A percentile compares a stretch with the other conserved stretches of the same genome.
Evolutionary conservation across 768 basidiomycete genomes (phyloP).

Genomic region (Crepidotus variabilis): DNA sequence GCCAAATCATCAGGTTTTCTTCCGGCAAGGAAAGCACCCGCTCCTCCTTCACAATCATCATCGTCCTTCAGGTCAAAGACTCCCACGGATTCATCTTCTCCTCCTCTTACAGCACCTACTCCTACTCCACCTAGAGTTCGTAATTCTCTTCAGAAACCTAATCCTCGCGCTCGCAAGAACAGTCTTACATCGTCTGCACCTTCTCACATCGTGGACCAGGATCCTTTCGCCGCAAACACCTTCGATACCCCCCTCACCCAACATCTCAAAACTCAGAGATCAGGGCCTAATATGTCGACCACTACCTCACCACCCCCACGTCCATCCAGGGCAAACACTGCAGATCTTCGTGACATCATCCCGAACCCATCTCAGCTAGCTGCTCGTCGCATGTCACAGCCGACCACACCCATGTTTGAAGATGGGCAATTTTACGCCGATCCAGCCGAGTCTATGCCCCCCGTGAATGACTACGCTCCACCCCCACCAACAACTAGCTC

Average conservation of each 20-base stretch:
- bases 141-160: conserved; percentile 62
- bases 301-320: conserved; percentile 63
- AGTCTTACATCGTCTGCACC: conserved; percentile 37
- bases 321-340: conserved; percentile 83
- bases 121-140: conserved; percentile 34
- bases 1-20: conserved; percentile 31
- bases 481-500: conserved; percentile 17
- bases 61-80: conserved; percentile 40
- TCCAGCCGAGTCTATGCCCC: conserved; percentile 38
- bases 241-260: conserved; percentile 28
- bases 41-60: conserved; percentile 31
- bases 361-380: conserved; percentile 36
- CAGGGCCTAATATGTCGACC: conserved; percentile 31
- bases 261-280: conserved; percentile 23
- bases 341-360: conserved; percentile 74
- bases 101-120: conserved; percentile 20
- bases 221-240: conserved; percentile 52
- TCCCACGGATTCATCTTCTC: conserved; percentile 38
- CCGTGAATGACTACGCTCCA: conserved; percentile 27
- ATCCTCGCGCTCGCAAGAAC: conserved; percentile 50
- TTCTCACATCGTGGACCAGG: conserved; percentile 42
- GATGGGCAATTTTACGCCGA: conserved; percentile 43
- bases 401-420: conserved; percentile 28
- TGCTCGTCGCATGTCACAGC: conserved; percentile 51
- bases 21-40: conserved; percentile 34